These are phyloP conservation scores for Aspergillus mulundensis DNA, from an alignment of 495 filamentous ascomycete species.

Conservation along the genomic window DNA sequence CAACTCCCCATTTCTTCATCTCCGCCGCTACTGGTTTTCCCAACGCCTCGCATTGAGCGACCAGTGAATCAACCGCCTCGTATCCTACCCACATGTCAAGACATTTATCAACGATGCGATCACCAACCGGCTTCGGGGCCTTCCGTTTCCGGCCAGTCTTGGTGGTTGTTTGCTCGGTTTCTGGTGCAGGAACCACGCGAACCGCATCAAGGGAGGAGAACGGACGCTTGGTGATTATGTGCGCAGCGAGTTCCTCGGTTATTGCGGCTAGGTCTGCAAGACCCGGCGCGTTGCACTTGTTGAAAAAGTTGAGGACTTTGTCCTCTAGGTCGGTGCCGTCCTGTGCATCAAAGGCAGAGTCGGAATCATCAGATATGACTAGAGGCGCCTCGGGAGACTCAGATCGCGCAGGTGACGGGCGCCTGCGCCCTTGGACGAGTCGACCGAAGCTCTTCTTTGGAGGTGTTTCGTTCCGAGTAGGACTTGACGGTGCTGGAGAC, in stretches of 20 bases:
- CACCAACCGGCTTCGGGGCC: conserved; percentile 55
- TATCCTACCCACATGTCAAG: conserved; percentile 68
- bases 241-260: conserved; percentile 59
- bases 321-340: conserved; percentile 40
- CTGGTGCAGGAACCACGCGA: conserved; percentile 52
- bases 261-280: conserved; percentile 74
- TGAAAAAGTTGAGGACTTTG: conserved; percentile 75
- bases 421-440: conserved; percentile 57
- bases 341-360: conserved; percentile 44
- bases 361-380: conserved; percentile 52
- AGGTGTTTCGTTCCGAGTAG: conserved; percentile 23
- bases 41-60: conserved; percentile 63
- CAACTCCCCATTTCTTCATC: conserved; percentile 75
- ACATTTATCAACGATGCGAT: conserved; percentile 69
- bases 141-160: conserved; percentile 47
- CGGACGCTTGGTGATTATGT: conserved; percentile 65
- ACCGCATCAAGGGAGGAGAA: conserved; percentile 62
- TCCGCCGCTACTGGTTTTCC: conserved; percentile 63
- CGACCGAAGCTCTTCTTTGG: conserved; percentile 43
- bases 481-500: conserved; percentile 20
- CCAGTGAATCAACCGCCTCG: conserved; percentile 75
- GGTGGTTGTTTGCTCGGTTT: conserved; percentile 38
- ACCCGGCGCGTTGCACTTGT: conserved; percentile 66
- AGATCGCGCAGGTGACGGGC: conserved; percentile 41
- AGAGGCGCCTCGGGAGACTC: conserved; percentile 35